Evolutionary conservation across 352 stramenopile genomes (phyloP), one percentile per base, ranked within the genome.

Genomic region (Elongisporangium prolatum): DNA sequence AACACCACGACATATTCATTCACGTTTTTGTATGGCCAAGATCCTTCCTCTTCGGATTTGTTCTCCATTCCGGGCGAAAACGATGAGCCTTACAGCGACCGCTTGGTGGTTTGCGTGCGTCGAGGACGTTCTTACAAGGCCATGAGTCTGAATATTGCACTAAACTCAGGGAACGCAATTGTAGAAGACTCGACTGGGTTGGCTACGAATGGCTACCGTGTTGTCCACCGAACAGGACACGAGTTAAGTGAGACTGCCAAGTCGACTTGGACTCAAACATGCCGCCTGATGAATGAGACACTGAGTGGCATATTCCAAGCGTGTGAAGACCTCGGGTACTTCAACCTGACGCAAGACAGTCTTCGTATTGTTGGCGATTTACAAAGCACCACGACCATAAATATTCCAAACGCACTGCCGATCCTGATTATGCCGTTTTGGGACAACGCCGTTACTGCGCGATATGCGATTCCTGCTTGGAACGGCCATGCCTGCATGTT

Each of bases 341-440:
- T 25, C 3, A 60, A 50, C n/a, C 17, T 52, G 14, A 51, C 47
- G 18, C 14, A n/a, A 0, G 51, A 67, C 58, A 28, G 61, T 20
- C 59, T 80, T 14, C 62, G 72, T 17, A 34, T 75, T 9, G 56
- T 81, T 7, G 65, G 67, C 0, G 60, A 38, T 0, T 54, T 40
- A 56, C 55, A 34, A 44, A 66, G 59, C 56, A 63, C n/a, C n/a
- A n/a, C n/a, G n/a, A 72, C 3, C 60, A 60, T 4, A 1, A 52
- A 60, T 17, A 68, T 84, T 13, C 50, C 68, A 0, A 50, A 74
- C 18, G 66, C 71, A 2, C 40, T 84, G 34, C 71, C 74, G 2
- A 62, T 81, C 17, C 28, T 81, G n/a, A 63, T 84, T 21, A 65
- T 80, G 59, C 74, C 74, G 21, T 80, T 61, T 63, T 77, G 64